Base-by-base conservation (phyloP, 129 eudicot species). In the Arctium lappa region DNA sequence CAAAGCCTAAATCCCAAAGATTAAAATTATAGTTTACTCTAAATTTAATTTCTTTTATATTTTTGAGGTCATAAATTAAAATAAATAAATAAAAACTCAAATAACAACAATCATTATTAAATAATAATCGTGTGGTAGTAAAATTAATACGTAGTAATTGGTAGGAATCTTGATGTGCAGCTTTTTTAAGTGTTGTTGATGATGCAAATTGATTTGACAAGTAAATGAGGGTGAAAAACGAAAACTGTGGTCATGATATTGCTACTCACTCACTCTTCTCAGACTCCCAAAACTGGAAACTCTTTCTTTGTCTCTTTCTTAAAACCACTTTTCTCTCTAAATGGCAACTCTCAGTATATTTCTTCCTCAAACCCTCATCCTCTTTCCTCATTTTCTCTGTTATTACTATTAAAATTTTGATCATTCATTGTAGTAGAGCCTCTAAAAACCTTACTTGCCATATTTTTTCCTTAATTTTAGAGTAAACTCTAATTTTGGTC, bases 241-340 rank as follows among this genome's bases (percentile, higher is more conserved):
- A 83, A 46, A 69, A 82, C 77, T 76, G 78, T 60, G 74, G 85
- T 70, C 81, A 83, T 83, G 77, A 27, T 76, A 48, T 83, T 70
- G 73, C 86, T 81, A 77, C 86, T 77, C 86, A 77, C 86, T 77
- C 84, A 80, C 83, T 77, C 86, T 83, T 76, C 82, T 70, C 86
- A 77, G 82, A 83, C 78, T 83, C 86, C 86, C 86, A 56, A 82
- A 83, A 83, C 86, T 83, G 78, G 86, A 83, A 83, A 77, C 86
- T 83, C 73, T 83, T 83, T 77, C 34, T 77, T 77, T 83, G 86
- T 83, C 86, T 77, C 82, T 77, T 69, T 76, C 75, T 83, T 77
- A 27, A 83, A 36, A 77, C n/a, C 73, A 69, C 62, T 77, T 77
- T 83, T 77, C 86, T 83, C 82, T 70, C 44, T 27, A 83, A 50